A percentile compares a stretch with the other conserved stretches of the same genome.
phyloP scores from a whole-genome alignment of 176 grass and related monocot genomes.

The Chrysopogon serrulatus region DNA sequence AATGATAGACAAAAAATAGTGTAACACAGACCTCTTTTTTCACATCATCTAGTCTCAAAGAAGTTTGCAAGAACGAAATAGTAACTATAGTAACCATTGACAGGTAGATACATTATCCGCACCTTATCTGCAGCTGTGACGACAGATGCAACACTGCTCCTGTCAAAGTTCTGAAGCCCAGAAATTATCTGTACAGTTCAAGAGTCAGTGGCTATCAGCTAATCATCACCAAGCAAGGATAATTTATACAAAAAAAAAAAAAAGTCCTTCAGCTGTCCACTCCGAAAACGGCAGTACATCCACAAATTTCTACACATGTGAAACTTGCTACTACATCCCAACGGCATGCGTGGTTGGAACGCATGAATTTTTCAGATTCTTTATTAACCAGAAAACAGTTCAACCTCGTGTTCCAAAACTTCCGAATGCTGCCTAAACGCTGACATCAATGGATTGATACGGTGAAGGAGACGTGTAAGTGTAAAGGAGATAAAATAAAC shows the following conservation, averaged over 20 bases:
- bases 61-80: background rate
- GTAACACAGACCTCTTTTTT: background rate
- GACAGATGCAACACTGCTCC: conserved; percentile 71
- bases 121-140: conserved; percentile 95
- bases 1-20: background rate
- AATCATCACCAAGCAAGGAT: background rate
- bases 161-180: conserved; percentile 82
- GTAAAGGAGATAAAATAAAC: conserved; percentile 35
- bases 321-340: background rate
- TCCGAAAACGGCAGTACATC: background rate
- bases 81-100: background rate
- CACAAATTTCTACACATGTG: conserved; percentile 2
- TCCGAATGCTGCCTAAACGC: background rate
- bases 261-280: background rate
- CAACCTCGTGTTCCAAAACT: background rate
- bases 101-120: background rate
- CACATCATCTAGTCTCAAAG: background rate
- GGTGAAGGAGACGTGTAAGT: background rate
- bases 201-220: background rate
- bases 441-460: background rate
- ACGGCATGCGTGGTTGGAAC: background rate
- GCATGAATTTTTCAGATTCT: background rate
- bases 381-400: background rate
- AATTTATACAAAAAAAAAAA: background rate
- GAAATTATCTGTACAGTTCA: conserved; percentile 77